A percentile compares a stretch with the other conserved stretches of the same genome.
Conservation (phyloP, 148 eudicot genomes). For the Euryodendron excelsum region DNA sequence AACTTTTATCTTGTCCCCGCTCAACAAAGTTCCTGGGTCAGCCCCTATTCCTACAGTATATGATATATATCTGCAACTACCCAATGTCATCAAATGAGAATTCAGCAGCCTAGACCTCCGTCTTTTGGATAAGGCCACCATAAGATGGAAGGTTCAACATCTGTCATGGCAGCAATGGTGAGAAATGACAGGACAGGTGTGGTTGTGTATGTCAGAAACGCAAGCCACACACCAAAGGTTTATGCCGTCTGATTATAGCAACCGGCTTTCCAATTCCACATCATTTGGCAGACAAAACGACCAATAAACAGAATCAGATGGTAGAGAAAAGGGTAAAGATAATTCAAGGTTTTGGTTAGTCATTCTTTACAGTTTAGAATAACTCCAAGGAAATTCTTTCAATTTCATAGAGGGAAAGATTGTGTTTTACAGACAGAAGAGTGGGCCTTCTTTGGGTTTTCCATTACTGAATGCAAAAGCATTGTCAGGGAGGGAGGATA, state of each 20-base stretch:
- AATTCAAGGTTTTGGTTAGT: neutral
- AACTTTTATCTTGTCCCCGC: no score
- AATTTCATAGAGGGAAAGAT: neutral
- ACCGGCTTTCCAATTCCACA: neutral
- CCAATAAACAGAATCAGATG: neutral
- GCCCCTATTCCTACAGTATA: no score
- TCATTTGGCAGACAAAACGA: neutral
- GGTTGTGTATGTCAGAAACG: neutral
- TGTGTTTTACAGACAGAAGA: neutral
- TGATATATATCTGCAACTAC: no score
- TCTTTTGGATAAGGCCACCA: neutral
- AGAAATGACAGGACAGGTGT: neutral
- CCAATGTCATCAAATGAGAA: neutral
- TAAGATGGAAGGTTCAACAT: neutral
- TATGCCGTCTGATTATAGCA: neutral
- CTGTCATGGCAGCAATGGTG: neutral
- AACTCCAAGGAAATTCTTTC: neutral
- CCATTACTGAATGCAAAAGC: neutral
- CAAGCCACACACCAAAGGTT: neutral
- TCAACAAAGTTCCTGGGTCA: no score
- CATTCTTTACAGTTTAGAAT: neutral
- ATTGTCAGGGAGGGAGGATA: neutral
- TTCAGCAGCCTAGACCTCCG: neutral
- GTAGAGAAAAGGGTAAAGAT: neutral
- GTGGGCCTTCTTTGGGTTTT: neutral